phyloP scores from a whole-genome alignment of 1,284 basidiomycete species.

The Ustilago hordei region DNA sequence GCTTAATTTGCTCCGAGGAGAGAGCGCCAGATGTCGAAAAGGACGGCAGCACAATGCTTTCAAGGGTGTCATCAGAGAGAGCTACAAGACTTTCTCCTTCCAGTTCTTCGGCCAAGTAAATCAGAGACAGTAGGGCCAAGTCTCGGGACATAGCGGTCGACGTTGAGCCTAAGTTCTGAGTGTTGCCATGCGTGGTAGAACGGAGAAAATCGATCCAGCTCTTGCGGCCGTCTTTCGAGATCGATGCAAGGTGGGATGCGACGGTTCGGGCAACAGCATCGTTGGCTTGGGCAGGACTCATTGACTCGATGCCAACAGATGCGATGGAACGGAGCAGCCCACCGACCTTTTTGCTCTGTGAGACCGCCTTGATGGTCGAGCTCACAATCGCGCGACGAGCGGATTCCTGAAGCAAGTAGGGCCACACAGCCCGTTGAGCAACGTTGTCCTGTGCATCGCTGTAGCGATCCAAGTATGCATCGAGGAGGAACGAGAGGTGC shows the following conservation, averaged over 20 bases:
- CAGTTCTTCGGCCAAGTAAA: constrained; percentile 25
- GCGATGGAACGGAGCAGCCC: constrained; percentile 17
- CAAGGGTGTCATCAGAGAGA: constrained; percentile 22
- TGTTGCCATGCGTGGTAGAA: constrained; percentile 7
- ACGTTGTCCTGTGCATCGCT: constrained; percentile 19
- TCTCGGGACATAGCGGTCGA: constrained; percentile 26
- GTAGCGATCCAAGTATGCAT: constrained; percentile 25
- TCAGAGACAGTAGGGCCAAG: constrained; percentile 33
- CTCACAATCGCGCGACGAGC: constrained; percentile 14
- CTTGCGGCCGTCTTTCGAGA: constrained; percentile 11
- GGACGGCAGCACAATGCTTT: constrained; percentile 21
- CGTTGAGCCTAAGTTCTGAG: constrained; percentile 3
- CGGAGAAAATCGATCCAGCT: constrained; percentile 32
- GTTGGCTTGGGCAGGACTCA: constrained; percentile 22
- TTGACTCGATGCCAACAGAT: constrained; percentile 7
- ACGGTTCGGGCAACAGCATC: constrained; percentile 23
- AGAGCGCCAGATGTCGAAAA: constrained; percentile 14
- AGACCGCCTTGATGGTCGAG: constrained; percentile 13
- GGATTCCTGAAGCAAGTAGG: constrained; percentile 28
- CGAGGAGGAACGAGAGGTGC: constrained; percentile 43
- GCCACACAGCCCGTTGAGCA: constrained; percentile 40
- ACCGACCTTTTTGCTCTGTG: constrained; percentile 13
- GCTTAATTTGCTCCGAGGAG: constrained; percentile 24
- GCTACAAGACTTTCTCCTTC: constrained; percentile 15
- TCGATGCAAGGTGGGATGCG: constrained; percentile 10